phyloP scores from a whole-genome alignment of 2,329 filamentous ascomycete species.

The Allantophomopsis lycopodina region DNA sequence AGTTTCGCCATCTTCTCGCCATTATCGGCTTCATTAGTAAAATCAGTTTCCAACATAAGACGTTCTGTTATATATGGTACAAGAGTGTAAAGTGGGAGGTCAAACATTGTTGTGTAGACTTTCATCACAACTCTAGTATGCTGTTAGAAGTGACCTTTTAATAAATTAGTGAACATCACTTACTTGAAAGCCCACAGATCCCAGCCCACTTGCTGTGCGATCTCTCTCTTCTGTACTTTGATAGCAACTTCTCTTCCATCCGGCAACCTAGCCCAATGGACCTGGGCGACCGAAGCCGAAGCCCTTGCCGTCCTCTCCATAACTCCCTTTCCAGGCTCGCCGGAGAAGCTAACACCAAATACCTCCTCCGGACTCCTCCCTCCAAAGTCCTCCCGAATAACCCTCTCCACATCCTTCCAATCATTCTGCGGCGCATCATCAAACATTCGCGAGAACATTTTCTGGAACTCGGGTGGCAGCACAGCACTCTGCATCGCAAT shows the following conservation, averaged over 20 bases:
- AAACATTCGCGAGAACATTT: conserved; percentile 95
- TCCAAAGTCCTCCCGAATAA: conserved; percentile 83
- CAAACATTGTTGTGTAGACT: conserved; percentile 78
- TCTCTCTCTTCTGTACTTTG: conserved; percentile 95
- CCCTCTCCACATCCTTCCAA: conserved; percentile 74
- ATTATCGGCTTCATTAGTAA: conserved; percentile 82
- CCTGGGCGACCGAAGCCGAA: conserved; percentile 82
- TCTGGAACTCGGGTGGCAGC: conserved; percentile 84
- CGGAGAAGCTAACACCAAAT: conserved; percentile 74
- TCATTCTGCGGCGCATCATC: conserved; percentile 91
- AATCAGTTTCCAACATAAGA: conserved; percentile 88
- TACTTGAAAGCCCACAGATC: conserved; percentile 92
- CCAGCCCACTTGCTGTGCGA: conserved; percentile 80
- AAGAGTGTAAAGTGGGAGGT: conserved; percentile 81
- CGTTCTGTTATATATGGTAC: conserved; percentile 90
- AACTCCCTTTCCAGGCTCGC: conserved; percentile 45
- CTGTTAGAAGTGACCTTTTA: conserved; percentile 4
- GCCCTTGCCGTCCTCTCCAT: conserved; percentile 59
- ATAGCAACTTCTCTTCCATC: conserved; percentile 89
- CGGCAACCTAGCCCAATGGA: conserved; percentile 79
- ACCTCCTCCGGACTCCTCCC: conserved; percentile 74
- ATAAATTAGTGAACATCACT: conserved; percentile 14
- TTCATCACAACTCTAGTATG: conserved; percentile 54
- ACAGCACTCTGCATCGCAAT: conserved; percentile 97
- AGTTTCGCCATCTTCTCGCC: conserved; percentile 70